These are phyloP conservation scores for Tylopilus sp. DNA, from an alignment of 768 basidiomycete genomes.

Conservation along the genomic window DNA sequence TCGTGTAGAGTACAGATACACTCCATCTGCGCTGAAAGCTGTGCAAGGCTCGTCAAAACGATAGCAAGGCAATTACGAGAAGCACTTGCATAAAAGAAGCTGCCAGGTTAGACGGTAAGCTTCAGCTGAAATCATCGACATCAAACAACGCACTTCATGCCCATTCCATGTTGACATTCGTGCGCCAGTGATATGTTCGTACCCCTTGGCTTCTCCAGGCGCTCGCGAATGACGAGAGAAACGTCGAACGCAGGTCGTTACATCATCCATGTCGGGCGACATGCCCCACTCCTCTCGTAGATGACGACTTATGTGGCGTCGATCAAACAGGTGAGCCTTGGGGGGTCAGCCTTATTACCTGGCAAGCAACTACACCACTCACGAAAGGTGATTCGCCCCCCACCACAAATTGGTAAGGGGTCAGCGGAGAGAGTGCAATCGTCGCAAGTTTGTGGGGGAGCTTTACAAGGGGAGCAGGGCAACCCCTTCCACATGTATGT, in stretches of 20 bases:
- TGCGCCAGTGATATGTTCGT: slow-evolving; percentile 74
- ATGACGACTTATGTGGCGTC: slow-evolving; percentile 63
- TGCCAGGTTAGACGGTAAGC: slow-evolving; percentile 26
- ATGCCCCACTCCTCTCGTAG: slow-evolving; percentile 71
- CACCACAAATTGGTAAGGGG: slow-evolving; percentile 82
- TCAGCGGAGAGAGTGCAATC: slow-evolving; percentile 69
- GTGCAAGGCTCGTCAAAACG: slow-evolving; percentile 8
- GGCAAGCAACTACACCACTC: slow-evolving; percentile 25
- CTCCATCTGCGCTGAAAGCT: slow-evolving; percentile 74
- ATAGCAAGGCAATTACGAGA: neutral
- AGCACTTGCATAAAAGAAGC: slow-evolving; percentile 61
- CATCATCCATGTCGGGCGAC: slow-evolving; percentile 41
- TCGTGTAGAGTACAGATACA: slow-evolving; percentile 70
- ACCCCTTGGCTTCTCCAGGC: slow-evolving; percentile 33
- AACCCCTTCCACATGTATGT: slow-evolving; percentile 58
- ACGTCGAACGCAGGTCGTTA: slow-evolving; percentile 78
- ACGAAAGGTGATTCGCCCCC: slow-evolving; percentile 80
- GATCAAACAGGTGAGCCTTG: slow-evolving; percentile 59
- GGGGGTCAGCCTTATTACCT: neutral
- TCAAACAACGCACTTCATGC: slow-evolving; percentile 54
- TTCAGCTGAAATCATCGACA: neutral
- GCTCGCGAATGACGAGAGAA: slow-evolving; percentile 55
- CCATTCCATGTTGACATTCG: slow-evolving; percentile 68
- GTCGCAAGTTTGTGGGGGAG: slow-evolving; percentile 67
- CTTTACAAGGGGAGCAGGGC: slow-evolving; percentile 69